Evolutionary conservation across 2,329 filamentous ascomycete genomes (phyloP).

Genomic region (Aspergillus spinulosporus): DNA sequence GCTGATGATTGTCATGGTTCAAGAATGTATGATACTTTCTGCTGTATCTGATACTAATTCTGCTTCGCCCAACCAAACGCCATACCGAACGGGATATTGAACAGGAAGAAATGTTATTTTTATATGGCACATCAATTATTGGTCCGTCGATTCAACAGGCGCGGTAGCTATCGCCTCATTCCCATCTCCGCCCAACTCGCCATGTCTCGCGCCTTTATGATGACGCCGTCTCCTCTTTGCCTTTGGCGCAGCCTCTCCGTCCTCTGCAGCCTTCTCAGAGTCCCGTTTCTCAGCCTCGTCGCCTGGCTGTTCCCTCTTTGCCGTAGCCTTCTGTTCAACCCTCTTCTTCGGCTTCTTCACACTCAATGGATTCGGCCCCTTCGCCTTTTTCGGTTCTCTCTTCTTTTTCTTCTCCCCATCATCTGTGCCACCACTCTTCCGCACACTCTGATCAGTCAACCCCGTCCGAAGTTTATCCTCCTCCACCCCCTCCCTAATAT

Average conservation of each 20-base stretch:
- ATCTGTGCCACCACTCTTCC: slow-evolving; percentile 38
- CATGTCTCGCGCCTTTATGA: slow-evolving; percentile 30
- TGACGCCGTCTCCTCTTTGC: slow-evolving; percentile 39
- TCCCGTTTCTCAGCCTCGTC: slow-evolving; percentile 11
- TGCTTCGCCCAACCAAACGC: slow-evolving; percentile 32
- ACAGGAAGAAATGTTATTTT: slow-evolving; percentile 1
- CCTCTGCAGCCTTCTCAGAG: slow-evolving; percentile 24
- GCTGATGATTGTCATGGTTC: slow-evolving; percentile 13
- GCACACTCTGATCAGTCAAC: slow-evolving; percentile 35
- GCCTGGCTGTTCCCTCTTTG: slow-evolving; percentile 4
- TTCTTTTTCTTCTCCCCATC: slow-evolving; percentile 36
- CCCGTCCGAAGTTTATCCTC: slow-evolving; percentile 49
- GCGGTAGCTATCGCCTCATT: slow-evolving; percentile 17
- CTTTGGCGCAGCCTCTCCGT: slow-evolving; percentile 31
- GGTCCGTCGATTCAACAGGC: slow-evolving; percentile 21
- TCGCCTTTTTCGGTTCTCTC: slow-evolving; percentile 39
- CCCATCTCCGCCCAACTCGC: slow-evolving; percentile 19
- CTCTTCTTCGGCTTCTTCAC: slow-evolving; percentile 49
- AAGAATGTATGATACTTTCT: slow-evolving; percentile 26
- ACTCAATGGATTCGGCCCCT: slow-evolving; percentile 51
- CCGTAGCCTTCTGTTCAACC: slow-evolving; percentile 22
- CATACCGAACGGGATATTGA: slow-evolving; percentile 22
- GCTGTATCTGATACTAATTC: slow-evolving; percentile 3
- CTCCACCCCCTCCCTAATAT: slow-evolving; percentile 45
- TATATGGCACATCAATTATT: slow-evolving; percentile 7